Conservation (phyloP, 768 basidiomycete genomes). For the Mycena amicta region DNA sequence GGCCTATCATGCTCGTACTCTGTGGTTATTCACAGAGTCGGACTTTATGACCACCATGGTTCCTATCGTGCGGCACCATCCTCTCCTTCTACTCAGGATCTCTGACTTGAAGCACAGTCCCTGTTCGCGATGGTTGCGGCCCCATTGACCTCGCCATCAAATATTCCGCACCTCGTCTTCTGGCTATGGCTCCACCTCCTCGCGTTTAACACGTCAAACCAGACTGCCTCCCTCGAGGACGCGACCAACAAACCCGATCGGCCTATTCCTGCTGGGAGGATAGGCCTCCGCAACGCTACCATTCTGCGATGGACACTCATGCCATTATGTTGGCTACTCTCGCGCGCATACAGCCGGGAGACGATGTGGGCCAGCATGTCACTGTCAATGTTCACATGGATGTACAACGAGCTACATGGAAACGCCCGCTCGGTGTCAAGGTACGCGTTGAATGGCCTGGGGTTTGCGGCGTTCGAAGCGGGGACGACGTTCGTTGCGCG, state of each 20-base stretch:
- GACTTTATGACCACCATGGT: conserved; percentile 36
- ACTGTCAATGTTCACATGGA: conserved; percentile 14
- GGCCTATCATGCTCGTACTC: conserved; percentile 1
- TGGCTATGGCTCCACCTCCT: conserved; percentile 46
- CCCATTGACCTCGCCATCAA: conserved; percentile 11
- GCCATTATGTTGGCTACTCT: conserved; percentile 27
- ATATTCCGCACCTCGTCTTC: conserved; percentile 27
- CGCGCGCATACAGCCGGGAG: conserved; percentile 13
- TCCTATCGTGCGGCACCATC: conserved; percentile 30
- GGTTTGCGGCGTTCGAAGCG: conserved; percentile 22
- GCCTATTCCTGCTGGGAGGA: conserved; percentile 36
- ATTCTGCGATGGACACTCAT: conserved; percentile 35
- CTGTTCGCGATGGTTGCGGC: conserved; percentile 24
- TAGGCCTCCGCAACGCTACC: conserved; percentile 24
- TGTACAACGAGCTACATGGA: conserved; percentile 20
- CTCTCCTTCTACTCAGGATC: neutral
- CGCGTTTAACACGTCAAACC: conserved; percentile 41
- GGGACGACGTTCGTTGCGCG: conserved; percentile 22
- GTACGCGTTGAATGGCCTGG: conserved; percentile 18
- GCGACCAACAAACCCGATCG: conserved; percentile 36
- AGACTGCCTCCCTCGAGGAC: conserved; percentile 33
- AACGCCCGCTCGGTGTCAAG: conserved; percentile 9
- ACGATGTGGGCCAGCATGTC: conserved; percentile 17
- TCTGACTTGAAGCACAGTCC: neutral
- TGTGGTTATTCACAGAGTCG: conserved; percentile 36